Conservation (phyloP, 106 monocot species). For the Acanthochlamys bracteata region DNA sequence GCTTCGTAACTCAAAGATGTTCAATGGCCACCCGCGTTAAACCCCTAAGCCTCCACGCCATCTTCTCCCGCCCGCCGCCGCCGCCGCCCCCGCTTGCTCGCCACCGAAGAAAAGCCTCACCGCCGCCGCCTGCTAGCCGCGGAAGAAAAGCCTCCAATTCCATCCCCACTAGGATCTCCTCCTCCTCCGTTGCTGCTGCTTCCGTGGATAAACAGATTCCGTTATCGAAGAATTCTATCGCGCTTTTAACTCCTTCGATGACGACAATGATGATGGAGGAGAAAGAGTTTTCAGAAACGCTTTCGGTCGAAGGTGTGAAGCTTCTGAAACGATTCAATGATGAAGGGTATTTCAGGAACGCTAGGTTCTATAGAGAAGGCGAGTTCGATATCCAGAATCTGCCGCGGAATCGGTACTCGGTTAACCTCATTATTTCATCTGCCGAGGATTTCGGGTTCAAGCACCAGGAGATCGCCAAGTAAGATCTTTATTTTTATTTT, state of each 20-base stretch:
- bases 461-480: constrained; percentile 73
- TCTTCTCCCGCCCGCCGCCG: constrained; percentile 1
- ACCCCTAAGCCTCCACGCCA: constrained; percentile 2
- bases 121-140: neutral
- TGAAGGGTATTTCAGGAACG: constrained; percentile 36
- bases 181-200: too few species aligned
- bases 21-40: too few species aligned
- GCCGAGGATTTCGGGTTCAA: constrained; percentile 47
- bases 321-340: constrained; percentile 35
- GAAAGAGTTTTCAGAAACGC: constrained; percentile 22
- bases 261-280: constrained; percentile 26
- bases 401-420: constrained; percentile 19
- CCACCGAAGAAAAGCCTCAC: neutral
- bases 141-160: neutral
- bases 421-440: constrained; percentile 28
- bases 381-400: constrained; percentile 13
- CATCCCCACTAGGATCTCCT: too few species aligned
- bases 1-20: too few species aligned
- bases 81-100: too few species aligned
- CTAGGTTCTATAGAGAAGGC: constrained; percentile 15
- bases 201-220: too few species aligned
- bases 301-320: constrained; percentile 26
- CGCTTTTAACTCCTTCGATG: neutral
- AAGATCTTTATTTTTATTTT: neutral
- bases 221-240: neutral